Evolutionary conservation across 768 basidiomycete species (phyloP).

Genomic region (Suillus spraguei): DNA sequence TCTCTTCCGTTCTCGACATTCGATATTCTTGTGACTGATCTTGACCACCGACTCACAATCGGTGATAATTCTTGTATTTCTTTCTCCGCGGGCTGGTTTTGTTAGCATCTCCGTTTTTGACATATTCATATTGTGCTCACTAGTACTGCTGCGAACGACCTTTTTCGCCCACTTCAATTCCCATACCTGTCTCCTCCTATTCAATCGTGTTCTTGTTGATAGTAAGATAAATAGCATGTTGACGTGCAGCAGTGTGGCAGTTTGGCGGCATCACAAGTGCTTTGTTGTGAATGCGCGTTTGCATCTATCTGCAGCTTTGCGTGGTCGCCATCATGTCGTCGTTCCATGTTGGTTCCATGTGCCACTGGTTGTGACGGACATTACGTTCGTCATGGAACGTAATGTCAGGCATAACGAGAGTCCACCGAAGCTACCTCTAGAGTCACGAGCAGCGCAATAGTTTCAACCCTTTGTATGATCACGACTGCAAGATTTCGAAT

Average conservation of each 20-base stretch:
- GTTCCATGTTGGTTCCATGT: too few species aligned
- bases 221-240: neutral
- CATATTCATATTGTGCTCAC: neutral
- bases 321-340: too few species aligned
- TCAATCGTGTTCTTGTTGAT: neutral
- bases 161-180: neutral
- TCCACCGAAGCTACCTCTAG: neutral
- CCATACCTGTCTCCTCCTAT: too few species aligned
- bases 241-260: neutral
- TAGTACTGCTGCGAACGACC: neutral
- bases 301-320: too few species aligned
- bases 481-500: neutral
- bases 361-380: too few species aligned
- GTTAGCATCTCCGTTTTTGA: neutral
- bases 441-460: neutral
- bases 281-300: neutral
- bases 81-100: neutral
- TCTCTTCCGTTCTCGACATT: neutral
- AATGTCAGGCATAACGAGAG: too few species aligned
- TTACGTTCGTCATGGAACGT: too few species aligned
- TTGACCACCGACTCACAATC: neutral
- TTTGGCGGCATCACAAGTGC: neutral
- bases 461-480: neutral
- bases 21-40: neutral
- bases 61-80: neutral